Conservation (phyloP, 176 grass and related monocot genomes). For the Bromus sterilis region DNA sequence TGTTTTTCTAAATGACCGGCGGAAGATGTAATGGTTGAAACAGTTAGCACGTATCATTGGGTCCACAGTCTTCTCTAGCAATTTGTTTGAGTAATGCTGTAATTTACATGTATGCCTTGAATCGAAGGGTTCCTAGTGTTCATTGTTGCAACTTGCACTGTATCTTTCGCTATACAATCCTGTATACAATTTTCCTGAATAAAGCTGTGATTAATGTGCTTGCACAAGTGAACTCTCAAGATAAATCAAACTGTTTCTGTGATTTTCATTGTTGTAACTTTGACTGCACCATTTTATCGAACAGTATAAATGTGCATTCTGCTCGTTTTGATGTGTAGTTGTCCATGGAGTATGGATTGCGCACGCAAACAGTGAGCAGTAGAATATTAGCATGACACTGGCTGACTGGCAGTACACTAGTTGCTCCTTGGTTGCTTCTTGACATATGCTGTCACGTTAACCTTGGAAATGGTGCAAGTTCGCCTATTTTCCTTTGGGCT, state of each 20-base stretch:
- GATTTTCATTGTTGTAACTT: neutral
- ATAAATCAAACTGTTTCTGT: neutral
- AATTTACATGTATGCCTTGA: too few species aligned
- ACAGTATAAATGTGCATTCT: neutral
- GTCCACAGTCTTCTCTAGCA: conserved; percentile 1
- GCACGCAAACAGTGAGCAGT: neutral
- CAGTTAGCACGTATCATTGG: neutral
- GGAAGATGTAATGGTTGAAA: neutral
- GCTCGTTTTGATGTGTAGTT: neutral
- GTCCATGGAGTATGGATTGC: neutral
- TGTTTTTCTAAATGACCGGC: neutral
- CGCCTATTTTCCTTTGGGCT: neutral
- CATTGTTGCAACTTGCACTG: neutral
- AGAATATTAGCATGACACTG: neutral
- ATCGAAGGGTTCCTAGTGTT: neutral
- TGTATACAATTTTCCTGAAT: neutral
- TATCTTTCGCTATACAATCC: neutral
- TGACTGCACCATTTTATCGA: neutral
- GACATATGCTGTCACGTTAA: neutral
- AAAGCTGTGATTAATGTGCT: neutral
- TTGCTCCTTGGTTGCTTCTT: neutral
- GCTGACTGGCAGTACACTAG: neutral
- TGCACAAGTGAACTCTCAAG: neutral
- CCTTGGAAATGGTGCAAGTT: neutral
- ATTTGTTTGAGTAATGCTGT: conserved; percentile 10